A percentile compares a stretch with the other conserved stretches of the same genome.
phyloP scores from a whole-genome alignment of 768 basidiomycete genomes.

The Punctularia strigosozonata region DNA sequence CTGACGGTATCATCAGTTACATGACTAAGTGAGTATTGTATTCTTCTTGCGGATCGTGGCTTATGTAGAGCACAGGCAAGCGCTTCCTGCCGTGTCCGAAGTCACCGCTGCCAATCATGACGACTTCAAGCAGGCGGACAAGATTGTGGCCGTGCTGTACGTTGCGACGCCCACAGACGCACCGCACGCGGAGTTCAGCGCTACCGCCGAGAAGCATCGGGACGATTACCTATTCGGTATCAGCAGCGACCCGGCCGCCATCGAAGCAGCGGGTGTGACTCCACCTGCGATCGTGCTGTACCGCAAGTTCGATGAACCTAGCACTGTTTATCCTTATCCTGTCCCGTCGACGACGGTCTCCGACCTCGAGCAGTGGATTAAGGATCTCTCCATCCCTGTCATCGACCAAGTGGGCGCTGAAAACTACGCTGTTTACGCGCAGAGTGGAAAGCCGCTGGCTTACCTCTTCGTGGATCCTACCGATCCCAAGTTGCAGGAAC shows the following conservation, averaged over 20 bases:
- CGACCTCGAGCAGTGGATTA: constrained; percentile 68
- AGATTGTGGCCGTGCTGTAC: constrained; percentile 83
- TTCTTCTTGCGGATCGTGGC: neutral
- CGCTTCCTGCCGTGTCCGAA: constrained; percentile 83
- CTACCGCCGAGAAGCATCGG: constrained; percentile 75
- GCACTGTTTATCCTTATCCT: constrained; percentile 54
- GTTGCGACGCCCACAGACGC: constrained; percentile 59
- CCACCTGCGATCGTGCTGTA: constrained; percentile 86
- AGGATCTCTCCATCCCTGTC: constrained; percentile 75
- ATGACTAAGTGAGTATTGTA: constrained; percentile 74
- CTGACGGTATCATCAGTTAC: constrained; percentile 92
- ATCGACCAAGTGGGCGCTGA: constrained; percentile 90
- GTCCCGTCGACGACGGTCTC: constrained; percentile 37
- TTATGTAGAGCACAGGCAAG: constrained; percentile 46
- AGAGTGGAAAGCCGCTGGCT: constrained; percentile 76
- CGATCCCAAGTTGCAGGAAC: constrained; percentile 46
- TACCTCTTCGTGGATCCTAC: constrained; percentile 90
- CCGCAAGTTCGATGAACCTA: constrained; percentile 84
- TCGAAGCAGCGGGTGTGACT: constrained; percentile 59
- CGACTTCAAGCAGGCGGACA: constrained; percentile 84
- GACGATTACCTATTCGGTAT: constrained; percentile 92
- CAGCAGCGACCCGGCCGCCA: constrained; percentile 57
- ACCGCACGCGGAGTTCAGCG: constrained; percentile 64
- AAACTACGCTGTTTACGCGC: constrained; percentile 81
- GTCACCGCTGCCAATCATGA: constrained; percentile 67